phyloP scores from a whole-genome alignment of 352 stramenopile species.

The Globisporangium alternatum region DNA sequence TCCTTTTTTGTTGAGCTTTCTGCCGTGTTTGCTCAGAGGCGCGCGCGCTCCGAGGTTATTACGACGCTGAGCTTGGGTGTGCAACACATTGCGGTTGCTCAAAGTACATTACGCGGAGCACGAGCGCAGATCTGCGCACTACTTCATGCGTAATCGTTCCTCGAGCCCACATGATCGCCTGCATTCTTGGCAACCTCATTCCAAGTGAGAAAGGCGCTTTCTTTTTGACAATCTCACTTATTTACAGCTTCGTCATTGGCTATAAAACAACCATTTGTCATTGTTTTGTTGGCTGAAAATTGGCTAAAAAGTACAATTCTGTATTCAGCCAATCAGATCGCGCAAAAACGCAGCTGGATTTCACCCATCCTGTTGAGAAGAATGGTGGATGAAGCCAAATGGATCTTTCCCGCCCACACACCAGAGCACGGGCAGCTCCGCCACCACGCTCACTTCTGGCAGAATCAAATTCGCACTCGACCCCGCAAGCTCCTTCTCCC shows the following conservation, averaged over 20 bases:
- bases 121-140: too few relatives aligned
- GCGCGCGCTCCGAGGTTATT: too few relatives aligned
- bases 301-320: background rate
- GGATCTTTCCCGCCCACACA: background rate
- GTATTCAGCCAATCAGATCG: conserved; percentile 4
- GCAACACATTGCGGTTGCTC: too few relatives aligned
- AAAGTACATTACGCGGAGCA: too few relatives aligned
- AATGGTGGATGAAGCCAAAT: conserved; percentile 5
- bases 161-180: too few relatives aligned
- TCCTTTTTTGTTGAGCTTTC: too few relatives aligned
- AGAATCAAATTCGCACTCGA: conserved; percentile 6
- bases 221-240: conserved; percentile 10
- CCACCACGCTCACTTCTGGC: background rate
- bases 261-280: background rate
- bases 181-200: background rate
- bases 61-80: too few relatives aligned
- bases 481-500: conserved; percentile 3
- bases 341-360: conserved; percentile 1
- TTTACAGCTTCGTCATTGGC: background rate
- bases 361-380: background rate
- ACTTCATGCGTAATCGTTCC: too few relatives aligned
- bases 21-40: too few relatives aligned
- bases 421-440: background rate
- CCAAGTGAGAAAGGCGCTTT: background rate
- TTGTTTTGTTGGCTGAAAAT: background rate